Base-by-base conservation (phyloP, 2,329 filamentous ascomycete genomes). In the Fusarium sp. region DNA sequence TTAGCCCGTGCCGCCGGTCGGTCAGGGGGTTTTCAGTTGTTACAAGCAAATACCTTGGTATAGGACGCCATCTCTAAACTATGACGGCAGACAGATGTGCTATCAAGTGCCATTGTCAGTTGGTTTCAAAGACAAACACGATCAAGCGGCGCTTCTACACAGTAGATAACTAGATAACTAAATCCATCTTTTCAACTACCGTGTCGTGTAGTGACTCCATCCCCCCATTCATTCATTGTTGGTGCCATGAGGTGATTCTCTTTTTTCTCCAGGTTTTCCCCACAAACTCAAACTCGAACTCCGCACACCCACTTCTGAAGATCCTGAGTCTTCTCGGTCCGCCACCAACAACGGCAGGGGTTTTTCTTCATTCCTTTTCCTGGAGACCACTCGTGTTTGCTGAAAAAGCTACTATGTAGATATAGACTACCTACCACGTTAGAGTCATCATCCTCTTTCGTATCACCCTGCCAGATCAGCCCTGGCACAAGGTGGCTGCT, bases 1-100 rank as follows among this genome's bases (percentile, higher is more conserved):
- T 19, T 36, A 49, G 41, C 32, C 19, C n/a, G 44, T 27, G 41
- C 39, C 19, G 19, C 37, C 42, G 38, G 33, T 49, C 48, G 58
- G 54, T 6, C 6, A 2, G 47, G 53, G 57, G 10, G 13, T 33
- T 39, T 7, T 21, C 13, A n/a, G 19, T 15, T 23, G 33, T 17
- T 25, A 25, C 19, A 19, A 19, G 19, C 19, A 19, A 19, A 19
- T 19, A 19, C 19, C 19, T 19, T 19, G 23, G 23, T 25, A 25
- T 25, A 7, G 23, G 44, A 41, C 53, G 53, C 55, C 55, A 60
- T 64, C 50, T 36, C 50, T 65, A 36, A 37, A 37, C 51, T 38
- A 53, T 53, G 50, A 46, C 37, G 44, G 45, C 31, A 56, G 37
- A 49, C 31, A 56, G 37, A 49, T 25, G 56, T 13, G 15, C 37